Base-by-base conservation (phyloP, 225 moss, liverwort and hornwort genomes). In the Anthoceros angustus region DNA sequence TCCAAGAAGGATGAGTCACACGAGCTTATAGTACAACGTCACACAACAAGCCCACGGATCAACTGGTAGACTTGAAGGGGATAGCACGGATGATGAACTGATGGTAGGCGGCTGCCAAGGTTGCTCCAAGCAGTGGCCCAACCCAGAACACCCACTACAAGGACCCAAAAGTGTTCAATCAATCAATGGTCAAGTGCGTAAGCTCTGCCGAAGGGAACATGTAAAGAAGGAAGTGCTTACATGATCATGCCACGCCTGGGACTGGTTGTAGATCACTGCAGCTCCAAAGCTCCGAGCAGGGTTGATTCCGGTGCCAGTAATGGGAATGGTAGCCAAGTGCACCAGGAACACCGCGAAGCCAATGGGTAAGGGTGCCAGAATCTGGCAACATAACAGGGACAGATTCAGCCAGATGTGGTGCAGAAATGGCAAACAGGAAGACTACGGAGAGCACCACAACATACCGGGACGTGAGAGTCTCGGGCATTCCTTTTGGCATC, bases 241-340 rank as follows among this genome's bases (percentile, higher is more conserved):
- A 2, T 74, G 74, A 65, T 80, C 80, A 43, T 72, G 42, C 77
- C 77, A 80, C 3, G 80, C 72, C 48, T 69, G 69, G 20, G 67
- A 42, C 49, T 80, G 76, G 39, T 70, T 66, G 77, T 74, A 80
- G 10, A 64, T 41, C 63, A 7, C 12, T 25, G 80, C 77, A 14
- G 80, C 0, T 21, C 74, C 80, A 43, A 80, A 77, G 68, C 77
- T 75, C 7, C 80, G 70, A 25, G 80, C 80, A 23, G 80, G 80
- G 42, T 77, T 80, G 42, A 80, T 70, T 8, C 77, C 77, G 12
- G 74, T 70, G 4, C 80, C 80, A 5, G 80, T 80, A 62, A 80
- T 77, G 18, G 80, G 80, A 42, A 80, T 74, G 42, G 80, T 80
- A 24, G 74, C 80, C 80, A 80, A 41, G 48, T 77, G 72, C 9